Evolutionary conservation across 495 filamentous ascomycete species (phyloP).

Genomic region (Hypoxylon lienhwacheense): DNA sequence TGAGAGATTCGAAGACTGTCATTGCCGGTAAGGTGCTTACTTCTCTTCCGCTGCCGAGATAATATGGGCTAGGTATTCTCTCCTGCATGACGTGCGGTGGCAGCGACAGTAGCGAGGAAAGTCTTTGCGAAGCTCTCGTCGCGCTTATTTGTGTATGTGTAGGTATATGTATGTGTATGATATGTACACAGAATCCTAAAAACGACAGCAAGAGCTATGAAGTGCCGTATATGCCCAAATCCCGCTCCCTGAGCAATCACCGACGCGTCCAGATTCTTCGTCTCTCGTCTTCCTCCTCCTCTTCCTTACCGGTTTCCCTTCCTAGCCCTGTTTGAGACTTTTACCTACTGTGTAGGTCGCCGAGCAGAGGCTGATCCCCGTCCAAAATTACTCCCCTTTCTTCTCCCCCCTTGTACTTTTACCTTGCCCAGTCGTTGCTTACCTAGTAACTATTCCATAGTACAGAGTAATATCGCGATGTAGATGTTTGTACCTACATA

Average conservation of each 20-base stretch:
- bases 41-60: neutral
- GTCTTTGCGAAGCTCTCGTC: conserved; percentile 3
- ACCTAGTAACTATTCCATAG: neutral
- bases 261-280: no score
- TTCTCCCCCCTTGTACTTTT: neutral
- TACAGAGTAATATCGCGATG: neutral
- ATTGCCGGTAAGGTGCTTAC: neutral
- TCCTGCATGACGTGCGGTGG: neutral
- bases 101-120: neutral
- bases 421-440: neutral
- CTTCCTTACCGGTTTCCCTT: no score
- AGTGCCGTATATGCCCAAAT: no score
- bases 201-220: no score
- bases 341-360: neutral
- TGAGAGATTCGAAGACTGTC: conserved; percentile 6
- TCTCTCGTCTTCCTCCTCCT: no score
- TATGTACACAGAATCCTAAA: no score
- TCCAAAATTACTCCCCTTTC: neutral
- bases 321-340: no score
- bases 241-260: no score
- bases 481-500: neutral
- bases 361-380: neutral
- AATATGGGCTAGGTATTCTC: no score
- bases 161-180: no score
- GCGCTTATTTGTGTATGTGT: neutral